These are phyloP conservation scores for Symbiotaphrina buchneri DNA, from an alignment of 495 filamentous ascomycete genomes.

Conservation along the genomic window DNA sequence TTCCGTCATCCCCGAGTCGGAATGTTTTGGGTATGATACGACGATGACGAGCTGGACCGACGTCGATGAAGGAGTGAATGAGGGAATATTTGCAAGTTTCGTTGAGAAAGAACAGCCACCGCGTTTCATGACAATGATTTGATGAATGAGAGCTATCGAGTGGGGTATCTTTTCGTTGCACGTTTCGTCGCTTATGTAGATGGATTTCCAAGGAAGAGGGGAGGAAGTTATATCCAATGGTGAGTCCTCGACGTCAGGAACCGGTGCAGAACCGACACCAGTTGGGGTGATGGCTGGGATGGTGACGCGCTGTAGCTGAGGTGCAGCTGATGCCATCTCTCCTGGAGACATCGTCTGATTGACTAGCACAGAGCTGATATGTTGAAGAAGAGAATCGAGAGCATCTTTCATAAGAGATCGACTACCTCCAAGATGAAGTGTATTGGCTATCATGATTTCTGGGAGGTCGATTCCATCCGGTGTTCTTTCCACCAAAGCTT, in stretches of 20 bases:
- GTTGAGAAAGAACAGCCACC: constrained; percentile 68
- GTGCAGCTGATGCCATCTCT: too few species aligned
- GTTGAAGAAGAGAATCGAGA: constrained; percentile 31
- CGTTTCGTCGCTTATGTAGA: constrained; percentile 49
- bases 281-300: constrained; percentile 50
- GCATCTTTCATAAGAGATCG: constrained; percentile 7
- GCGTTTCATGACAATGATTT: constrained; percentile 64
- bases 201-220: constrained; percentile 33
- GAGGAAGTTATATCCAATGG: constrained; percentile 12
- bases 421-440: too few species aligned
- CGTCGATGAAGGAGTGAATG: constrained; percentile 32
- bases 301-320: constrained; percentile 16
- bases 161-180: constrained; percentile 41
- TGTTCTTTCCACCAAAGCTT: too few species aligned
- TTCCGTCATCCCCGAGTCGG: constrained; percentile 9
- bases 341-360: constrained; percentile 16
- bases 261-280: constrained; percentile 50
- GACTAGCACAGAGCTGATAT: constrained; percentile 29
- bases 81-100: constrained; percentile 68
- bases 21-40: constrained; percentile 31
- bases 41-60: constrained; percentile 64
- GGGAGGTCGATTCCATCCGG: too few species aligned
- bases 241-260: constrained; percentile 44
- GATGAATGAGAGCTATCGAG: constrained; percentile 35
- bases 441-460: too few species aligned